phyloP scores from a whole-genome alignment of 2,329 filamentous ascomycete genomes.

The Sclerotinia spermophila region DNA sequence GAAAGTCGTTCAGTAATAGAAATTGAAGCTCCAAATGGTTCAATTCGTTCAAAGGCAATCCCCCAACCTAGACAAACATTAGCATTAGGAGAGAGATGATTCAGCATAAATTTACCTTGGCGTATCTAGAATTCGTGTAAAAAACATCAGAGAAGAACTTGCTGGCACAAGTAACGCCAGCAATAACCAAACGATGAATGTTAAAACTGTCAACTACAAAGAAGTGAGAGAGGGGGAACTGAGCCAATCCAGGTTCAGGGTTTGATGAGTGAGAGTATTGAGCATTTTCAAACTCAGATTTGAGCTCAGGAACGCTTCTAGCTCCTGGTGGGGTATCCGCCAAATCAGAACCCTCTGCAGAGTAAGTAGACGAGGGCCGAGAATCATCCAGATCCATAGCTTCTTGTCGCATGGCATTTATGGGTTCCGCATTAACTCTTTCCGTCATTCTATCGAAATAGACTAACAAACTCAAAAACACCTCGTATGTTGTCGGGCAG shows the following conservation, averaged over 20 bases:
- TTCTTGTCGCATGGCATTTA: conserved; percentile 57
- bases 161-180: conserved; percentile 95
- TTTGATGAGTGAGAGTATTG: conserved; percentile 33
- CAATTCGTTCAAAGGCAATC: conserved; percentile 83
- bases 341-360: conserved; percentile 34
- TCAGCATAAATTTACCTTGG: conserved; percentile 65
- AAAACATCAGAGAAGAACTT: conserved; percentile 99
- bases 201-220: conserved; percentile 99
- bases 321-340: conserved; percentile 32
- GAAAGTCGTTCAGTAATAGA: conserved; percentile 90
- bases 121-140: conserved; percentile 98
- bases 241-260: conserved; percentile 24
- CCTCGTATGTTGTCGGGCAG: conserved; percentile 96
- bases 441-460: conserved; percentile 99
- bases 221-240: conserved; percentile 55
- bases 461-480: conserved; percentile 89
- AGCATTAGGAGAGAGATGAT: not conserved
- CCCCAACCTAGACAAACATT: conserved; percentile 67
- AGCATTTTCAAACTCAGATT: conserved; percentile 30
- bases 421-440: conserved; percentile 77
- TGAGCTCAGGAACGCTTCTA: conserved; percentile 32
- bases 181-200: conserved; percentile 93
- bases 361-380: conserved; percentile 32
- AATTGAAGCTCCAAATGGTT: conserved; percentile 98
- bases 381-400: conserved; percentile 31